A percentile compares a stretch with the other conserved stretches of the same genome.
These are phyloP conservation scores for Vitis cinerea DNA, from an alignment of 164 flowering plant species.

Conservation along the genomic window DNA sequence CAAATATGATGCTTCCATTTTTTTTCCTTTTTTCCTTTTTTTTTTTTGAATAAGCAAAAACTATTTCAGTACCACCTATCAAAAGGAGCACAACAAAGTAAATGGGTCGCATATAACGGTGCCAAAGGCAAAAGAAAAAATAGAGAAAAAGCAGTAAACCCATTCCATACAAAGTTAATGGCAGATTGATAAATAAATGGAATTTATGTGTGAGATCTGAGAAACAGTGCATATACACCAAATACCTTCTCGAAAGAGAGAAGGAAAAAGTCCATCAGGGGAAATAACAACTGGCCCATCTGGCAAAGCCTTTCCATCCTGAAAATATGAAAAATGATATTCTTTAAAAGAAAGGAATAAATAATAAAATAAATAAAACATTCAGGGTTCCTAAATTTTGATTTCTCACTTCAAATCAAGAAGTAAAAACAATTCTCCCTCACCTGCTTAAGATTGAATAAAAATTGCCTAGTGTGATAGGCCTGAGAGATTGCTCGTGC, in stretches of 20 bases:
- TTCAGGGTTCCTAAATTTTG: not conserved
- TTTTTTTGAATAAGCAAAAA: too few species aligned
- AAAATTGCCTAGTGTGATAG: slow-evolving; percentile 74
- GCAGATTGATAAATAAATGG: not conserved
- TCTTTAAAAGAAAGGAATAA: not conserved
- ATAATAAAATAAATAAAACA: not conserved
- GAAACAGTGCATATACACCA: not conserved
- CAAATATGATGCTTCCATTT: not conserved
- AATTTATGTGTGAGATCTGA: not conserved
- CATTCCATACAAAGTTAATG: too few species aligned
- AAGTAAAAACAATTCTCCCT: slow-evolving; percentile 1
- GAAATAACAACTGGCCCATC: slow-evolving; percentile 98
- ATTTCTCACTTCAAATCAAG: not conserved
- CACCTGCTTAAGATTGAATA: slow-evolving; percentile 92
- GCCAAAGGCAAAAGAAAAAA: too few species aligned
- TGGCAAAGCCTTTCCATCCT: slow-evolving; percentile 95
- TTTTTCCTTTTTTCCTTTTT: too few species aligned
- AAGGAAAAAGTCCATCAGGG: slow-evolving; percentile 99
- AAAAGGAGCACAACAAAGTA: too few species aligned
- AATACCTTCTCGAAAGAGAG: slow-evolving; percentile 88
- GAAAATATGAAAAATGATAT: slow-evolving; percentile 12
- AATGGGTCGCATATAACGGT: too few species aligned
- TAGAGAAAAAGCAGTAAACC: too few species aligned
- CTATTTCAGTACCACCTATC: too few species aligned
- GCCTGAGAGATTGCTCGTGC: slow-evolving; percentile 98